These are phyloP conservation scores for Lachancea lanzarotensis DNA, from an alignment of 805 yeast species.

Conservation along the genomic window DNA sequence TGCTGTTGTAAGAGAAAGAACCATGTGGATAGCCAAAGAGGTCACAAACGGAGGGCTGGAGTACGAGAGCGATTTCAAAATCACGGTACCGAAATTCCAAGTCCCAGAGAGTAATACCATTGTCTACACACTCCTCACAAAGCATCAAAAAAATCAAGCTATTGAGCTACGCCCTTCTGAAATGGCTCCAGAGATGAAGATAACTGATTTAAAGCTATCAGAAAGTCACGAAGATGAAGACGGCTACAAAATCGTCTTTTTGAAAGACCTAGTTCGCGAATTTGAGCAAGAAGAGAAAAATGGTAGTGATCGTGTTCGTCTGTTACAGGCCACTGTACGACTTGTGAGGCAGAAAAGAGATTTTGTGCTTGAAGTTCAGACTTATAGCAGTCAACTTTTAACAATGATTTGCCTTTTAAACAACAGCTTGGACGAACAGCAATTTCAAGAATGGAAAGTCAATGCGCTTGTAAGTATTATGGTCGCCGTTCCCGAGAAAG, in stretches of 20 bases:
- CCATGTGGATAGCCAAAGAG: slow-evolving; percentile 31
- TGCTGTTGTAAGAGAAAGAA: slow-evolving; percentile 24
- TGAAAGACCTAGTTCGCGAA: slow-evolving; percentile 63
- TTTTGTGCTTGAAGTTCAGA: slow-evolving; percentile 54
- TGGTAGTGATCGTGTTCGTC: slow-evolving; percentile 38
- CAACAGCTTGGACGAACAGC: slow-evolving; percentile 48
- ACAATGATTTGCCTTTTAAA: slow-evolving; percentile 45
- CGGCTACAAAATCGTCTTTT: slow-evolving; percentile 54
- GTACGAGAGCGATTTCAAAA: slow-evolving; percentile 25
- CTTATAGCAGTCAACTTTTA: slow-evolving; percentile 50
- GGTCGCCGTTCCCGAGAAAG: slow-evolving; percentile 44
- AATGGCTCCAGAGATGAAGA: too few species aligned
- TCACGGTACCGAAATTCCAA: slow-evolving; percentile 17
- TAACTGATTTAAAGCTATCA: background rate
- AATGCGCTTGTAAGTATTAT: slow-evolving; percentile 59
- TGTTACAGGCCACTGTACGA: slow-evolving; percentile 36
- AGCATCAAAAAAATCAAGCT: background rate
- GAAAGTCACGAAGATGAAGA: slow-evolving; percentile 28
- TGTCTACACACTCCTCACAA: background rate
- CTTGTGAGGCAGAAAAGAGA: slow-evolving; percentile 58
- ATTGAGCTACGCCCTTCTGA: too few species aligned
- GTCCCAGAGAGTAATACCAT: background rate
- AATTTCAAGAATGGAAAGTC: slow-evolving; percentile 62
- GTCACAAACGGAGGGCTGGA: slow-evolving; percentile 21
- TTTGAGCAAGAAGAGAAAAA: slow-evolving; percentile 40